Percentiles rank a stretch among this genome's conserved stretches.
These are phyloP conservation scores for Phytophthora hybrid DNA, from an alignment of 352 stramenopile species.

Conservation along the genomic window DNA sequence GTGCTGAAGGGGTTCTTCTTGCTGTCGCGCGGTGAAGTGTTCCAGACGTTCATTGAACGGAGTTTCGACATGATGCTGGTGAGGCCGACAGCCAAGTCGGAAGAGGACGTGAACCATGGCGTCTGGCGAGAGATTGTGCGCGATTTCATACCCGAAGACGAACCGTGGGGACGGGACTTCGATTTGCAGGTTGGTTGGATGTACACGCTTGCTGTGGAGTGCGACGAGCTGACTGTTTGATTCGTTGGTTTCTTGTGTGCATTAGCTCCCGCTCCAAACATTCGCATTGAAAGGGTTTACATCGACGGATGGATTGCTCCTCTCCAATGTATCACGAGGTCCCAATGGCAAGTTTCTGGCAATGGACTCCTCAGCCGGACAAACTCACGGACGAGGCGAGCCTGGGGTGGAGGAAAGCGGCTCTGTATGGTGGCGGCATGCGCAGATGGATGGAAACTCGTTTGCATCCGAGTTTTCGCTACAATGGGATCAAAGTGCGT, in stretches of 20 bases:
- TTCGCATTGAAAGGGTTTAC: constrained; percentile 61
- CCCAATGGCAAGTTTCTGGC: constrained; percentile 44
- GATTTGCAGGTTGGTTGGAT: constrained; percentile 47
- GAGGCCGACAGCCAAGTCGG: constrained; percentile 57
- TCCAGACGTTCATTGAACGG: constrained; percentile 77
- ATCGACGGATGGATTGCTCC: constrained; percentile 38
- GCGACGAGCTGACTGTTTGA: not conserved
- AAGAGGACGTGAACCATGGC: constrained; percentile 72
- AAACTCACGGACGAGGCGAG: not conserved
- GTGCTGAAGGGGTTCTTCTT: constrained; percentile 78
- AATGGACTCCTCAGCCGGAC: constrained; percentile 12
- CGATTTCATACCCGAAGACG: constrained; percentile 59
- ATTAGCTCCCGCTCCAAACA: constrained; percentile 65
- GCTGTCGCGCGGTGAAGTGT: constrained; percentile 71
- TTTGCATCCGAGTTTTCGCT: constrained; percentile 58
- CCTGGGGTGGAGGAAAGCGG: constrained; percentile 33
- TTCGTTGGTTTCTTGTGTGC: constrained; percentile 1
- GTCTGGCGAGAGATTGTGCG: constrained; percentile 65
- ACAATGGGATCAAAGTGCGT: constrained; percentile 38
- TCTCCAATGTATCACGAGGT: constrained; percentile 36
- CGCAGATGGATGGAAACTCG: constrained; percentile 44
- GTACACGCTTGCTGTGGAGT: not conserved
- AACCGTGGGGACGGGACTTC: constrained; percentile 50
- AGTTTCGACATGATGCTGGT: constrained; percentile 62
- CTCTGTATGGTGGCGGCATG: constrained; percentile 60